Conservation (phyloP, 1,139 yeast genomes). For the Suhomyces guaymorum region DNA sequence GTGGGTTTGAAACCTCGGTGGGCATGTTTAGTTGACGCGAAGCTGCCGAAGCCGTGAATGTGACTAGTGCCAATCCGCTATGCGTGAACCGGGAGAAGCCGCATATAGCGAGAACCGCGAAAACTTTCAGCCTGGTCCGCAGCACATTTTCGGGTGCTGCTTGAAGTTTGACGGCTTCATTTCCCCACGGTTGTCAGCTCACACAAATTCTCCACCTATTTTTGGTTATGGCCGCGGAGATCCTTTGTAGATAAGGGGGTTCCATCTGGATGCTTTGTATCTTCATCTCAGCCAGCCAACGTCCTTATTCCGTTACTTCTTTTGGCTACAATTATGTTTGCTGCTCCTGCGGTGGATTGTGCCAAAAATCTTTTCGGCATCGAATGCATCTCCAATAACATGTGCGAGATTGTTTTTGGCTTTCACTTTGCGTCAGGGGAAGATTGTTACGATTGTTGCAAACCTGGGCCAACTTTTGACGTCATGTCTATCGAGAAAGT, state of each 20-base stretch:
- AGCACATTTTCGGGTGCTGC: too few species aligned
- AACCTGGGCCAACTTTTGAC: too few species aligned
- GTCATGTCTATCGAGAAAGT: background rate
- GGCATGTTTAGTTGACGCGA: too few species aligned
- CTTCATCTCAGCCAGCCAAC: background rate
- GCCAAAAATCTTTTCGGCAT: background rate
- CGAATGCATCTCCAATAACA: background rate
- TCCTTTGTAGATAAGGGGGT: background rate
- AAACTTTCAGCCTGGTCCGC: too few species aligned
- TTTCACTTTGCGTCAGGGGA: background rate
- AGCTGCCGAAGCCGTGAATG: too few species aligned
- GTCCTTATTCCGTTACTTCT: background rate
- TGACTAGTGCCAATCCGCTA: too few species aligned
- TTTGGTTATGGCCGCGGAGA: background rate
- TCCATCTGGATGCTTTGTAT: background rate
- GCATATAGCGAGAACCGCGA: too few species aligned
- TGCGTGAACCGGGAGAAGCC: too few species aligned
- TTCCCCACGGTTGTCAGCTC: too few species aligned
- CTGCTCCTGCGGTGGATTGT: background rate
- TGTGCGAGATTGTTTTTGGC: background rate
- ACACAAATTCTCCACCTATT: too few species aligned
- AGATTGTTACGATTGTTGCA: background rate
- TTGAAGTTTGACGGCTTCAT: too few species aligned
- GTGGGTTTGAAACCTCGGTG: too few species aligned
- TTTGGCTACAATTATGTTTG: background rate